phyloP scores from a whole-genome alignment of 1,284 basidiomycete species.

The Mycena citricolor region DNA sequence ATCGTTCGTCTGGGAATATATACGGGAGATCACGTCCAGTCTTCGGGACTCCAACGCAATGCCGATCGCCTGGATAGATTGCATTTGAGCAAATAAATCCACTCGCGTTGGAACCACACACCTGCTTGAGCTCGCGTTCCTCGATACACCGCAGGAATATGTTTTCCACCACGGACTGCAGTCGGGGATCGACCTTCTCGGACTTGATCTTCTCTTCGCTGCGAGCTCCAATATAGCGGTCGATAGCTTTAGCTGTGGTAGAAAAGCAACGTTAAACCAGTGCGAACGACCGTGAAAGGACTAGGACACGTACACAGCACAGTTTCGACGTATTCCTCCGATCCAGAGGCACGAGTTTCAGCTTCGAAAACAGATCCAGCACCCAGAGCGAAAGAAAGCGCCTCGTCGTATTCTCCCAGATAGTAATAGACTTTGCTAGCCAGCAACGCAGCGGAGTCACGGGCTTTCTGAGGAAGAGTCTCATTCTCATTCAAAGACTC shows the following conservation, averaged over 20 bases:
- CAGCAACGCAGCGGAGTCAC: slow-evolving; percentile 82
- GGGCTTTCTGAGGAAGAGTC: slow-evolving; percentile 69
- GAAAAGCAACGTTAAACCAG: slow-evolving; percentile 15
- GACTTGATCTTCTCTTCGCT: slow-evolving; percentile 52
- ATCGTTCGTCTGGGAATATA: slow-evolving; percentile 74
- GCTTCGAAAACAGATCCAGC: slow-evolving; percentile 85
- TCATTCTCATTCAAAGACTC: slow-evolving; percentile 87
- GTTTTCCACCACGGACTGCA: slow-evolving; percentile 82
- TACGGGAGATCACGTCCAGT: slow-evolving; percentile 78
- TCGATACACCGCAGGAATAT: slow-evolving; percentile 84
- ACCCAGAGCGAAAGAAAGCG: slow-evolving; percentile 88
- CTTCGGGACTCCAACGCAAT: slow-evolving; percentile 89
- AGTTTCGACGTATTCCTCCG: slow-evolving; percentile 90
- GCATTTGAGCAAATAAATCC: slow-evolving; percentile 14
- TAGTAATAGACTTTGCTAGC: slow-evolving; percentile 97
- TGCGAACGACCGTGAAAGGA: slow-evolving; percentile 2
- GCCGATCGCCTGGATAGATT: slow-evolving; percentile 73
- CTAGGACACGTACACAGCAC: slow-evolving; percentile 73
- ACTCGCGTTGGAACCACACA: slow-evolving; percentile 38
- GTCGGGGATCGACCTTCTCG: slow-evolving; percentile 70
- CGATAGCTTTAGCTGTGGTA: slow-evolving; percentile 85
- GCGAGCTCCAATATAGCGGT: slow-evolving; percentile 78
- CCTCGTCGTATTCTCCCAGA: slow-evolving; percentile 91
- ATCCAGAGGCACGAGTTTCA: slow-evolving; percentile 59
- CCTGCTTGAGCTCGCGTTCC: slow-evolving; percentile 88